Evolutionary conservation across 2,329 filamentous ascomycete genomes (phyloP).

Genomic region (Sclerotinia subarctica): DNA sequence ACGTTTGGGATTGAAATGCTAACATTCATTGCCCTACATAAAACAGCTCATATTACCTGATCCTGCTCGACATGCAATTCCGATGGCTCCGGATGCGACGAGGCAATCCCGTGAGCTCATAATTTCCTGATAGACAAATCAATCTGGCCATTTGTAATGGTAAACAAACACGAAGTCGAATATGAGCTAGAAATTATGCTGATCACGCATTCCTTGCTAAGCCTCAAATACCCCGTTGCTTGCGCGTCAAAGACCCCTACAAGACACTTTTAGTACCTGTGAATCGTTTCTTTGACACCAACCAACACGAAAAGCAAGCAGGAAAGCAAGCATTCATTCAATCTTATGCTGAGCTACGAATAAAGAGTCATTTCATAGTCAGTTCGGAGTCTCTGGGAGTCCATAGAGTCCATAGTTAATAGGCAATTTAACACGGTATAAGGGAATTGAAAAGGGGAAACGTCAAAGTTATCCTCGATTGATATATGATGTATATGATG

Average conservation of each 20-base stretch:
- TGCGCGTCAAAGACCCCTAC: conserved; percentile 18
- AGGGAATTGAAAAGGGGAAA: neutral
- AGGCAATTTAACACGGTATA: neutral
- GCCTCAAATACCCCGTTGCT: conserved; percentile 19
- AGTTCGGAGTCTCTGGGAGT: neutral
- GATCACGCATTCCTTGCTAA: conserved; percentile 13
- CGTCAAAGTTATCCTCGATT: neutral
- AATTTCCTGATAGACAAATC: neutral
- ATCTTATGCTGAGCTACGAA: neutral
- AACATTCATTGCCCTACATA: neutral
- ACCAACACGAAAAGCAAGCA: neutral
- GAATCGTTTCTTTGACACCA: neutral
- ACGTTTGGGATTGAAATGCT: neutral
- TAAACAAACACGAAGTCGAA: neutral
- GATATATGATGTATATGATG: neutral
- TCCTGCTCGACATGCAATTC: neutral
- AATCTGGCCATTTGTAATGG: neutral
- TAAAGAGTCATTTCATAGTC: neutral
- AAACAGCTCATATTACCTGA: neutral
- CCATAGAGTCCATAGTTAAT: neutral
- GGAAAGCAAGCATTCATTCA: neutral
- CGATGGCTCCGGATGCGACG: neutral
- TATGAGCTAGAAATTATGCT: neutral
- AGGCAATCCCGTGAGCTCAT: neutral
- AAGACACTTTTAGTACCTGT: neutral